A percentile compares a stretch with the other conserved stretches of the same genome.
Conservation (phyloP, 352 stramenopile species). For the Phytophthora cactorum region DNA sequence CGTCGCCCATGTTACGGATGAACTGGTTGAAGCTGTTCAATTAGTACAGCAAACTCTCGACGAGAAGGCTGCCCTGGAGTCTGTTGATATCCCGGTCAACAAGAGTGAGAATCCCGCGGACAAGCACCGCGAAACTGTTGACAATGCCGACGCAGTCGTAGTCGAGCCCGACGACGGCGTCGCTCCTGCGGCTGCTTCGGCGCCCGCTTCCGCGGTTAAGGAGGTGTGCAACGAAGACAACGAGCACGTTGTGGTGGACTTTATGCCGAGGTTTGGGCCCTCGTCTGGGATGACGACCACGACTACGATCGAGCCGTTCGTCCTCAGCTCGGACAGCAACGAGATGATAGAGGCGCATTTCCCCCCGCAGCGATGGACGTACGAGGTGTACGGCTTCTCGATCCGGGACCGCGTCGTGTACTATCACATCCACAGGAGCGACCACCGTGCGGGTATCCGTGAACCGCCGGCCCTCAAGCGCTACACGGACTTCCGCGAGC, state of each 20-base stretch:
- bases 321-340: constrained; percentile 19
- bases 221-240: constrained; percentile 4
- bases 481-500: too few relatives aligned
- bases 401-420: constrained; percentile 40
- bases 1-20: constrained; percentile 16
- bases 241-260: not conserved
- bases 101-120: not conserved
- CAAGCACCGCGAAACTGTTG: not conserved
- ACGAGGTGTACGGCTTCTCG: constrained; percentile 45
- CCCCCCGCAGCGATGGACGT: constrained; percentile 29
- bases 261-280: constrained; percentile 8
- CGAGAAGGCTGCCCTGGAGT: not conserved
- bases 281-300: constrained; percentile 10
- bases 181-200: not conserved
- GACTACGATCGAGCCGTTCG: constrained; percentile 24
- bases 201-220: not conserved
- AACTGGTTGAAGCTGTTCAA: constrained; percentile 20
- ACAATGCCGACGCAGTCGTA: not conserved
- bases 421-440: constrained; percentile 48
- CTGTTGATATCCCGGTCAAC: too few relatives aligned
- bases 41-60: not conserved
- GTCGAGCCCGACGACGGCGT: not conserved
- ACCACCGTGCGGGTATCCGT: too few relatives aligned
- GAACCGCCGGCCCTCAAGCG: too few relatives aligned
- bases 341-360: constrained; percentile 18